Evolutionary conservation across 2,329 filamentous ascomycete species (phyloP).

Genomic region (Alternaria triticina): DNA sequence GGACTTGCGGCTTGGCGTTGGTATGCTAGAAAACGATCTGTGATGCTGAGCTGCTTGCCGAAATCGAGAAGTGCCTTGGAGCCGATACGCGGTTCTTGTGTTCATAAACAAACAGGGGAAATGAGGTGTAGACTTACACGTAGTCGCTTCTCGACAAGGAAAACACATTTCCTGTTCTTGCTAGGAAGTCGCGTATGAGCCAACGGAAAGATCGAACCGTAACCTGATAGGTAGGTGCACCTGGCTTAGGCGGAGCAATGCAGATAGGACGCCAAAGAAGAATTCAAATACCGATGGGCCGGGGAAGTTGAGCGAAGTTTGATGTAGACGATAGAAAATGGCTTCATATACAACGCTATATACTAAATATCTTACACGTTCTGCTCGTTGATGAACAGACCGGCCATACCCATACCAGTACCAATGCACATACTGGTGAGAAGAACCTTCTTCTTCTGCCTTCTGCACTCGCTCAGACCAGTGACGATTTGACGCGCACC

Average conservation of each 20-base stretch:
- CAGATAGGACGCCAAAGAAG: not conserved
- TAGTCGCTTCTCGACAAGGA: not conserved
- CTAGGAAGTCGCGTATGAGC: not conserved
- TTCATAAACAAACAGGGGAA: not conserved
- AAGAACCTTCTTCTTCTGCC: slow-evolving; percentile 87
- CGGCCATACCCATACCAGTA: slow-evolving; percentile 71
- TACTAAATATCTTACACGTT: slow-evolving; percentile 11
- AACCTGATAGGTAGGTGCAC: not conserved
- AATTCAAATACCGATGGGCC: not conserved
- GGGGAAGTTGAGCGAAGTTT: not conserved
- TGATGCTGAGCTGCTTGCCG: not conserved
- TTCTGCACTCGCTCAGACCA: slow-evolving; percentile 81
- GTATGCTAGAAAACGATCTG: not conserved
- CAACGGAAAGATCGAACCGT: not conserved
- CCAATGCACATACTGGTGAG: slow-evolving; percentile 89
- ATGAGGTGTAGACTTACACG: not conserved
- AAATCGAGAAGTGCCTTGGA: not conserved
- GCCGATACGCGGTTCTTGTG: not conserved
- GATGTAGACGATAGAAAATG: not conserved
- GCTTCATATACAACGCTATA: not conserved
- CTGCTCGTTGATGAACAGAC: slow-evolving; percentile 70
- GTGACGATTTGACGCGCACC: slow-evolving; percentile 86
- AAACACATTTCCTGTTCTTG: not conserved
- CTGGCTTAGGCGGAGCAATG: not conserved
- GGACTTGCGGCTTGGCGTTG: not conserved